Base-by-base conservation (phyloP, 2,329 filamentous ascomycete genomes). In the Talaromyces marneffei region DNA sequence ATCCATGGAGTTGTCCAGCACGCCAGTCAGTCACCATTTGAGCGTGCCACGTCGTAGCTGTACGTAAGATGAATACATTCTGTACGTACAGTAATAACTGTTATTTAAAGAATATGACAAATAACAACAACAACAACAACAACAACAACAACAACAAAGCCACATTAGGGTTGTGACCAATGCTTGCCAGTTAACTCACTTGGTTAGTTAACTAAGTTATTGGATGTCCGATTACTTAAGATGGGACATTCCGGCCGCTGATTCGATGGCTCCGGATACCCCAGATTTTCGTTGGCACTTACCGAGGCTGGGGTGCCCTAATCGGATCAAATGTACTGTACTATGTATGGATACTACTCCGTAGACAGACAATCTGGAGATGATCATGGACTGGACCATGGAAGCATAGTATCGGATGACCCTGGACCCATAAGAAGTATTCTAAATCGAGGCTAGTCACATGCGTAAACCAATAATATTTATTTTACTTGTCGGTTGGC, bases 251-350 rank as follows among this genome's bases (percentile, higher is more conserved):
- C 20, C 40, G 3, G n/a, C 31, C 52, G 35, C 52, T 55, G 33
- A 55, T 55, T 55, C 52, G 33, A 55, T 37, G 35, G 52, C n/a
- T n/a, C n/a, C n/a, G n/a, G 25, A 35, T 55, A 55, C 52, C 52
- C 52, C 52, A 29, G 52, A 55, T 55, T 55, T 29, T 33, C 33
- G 33, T 55, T 39, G 33, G 52, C n/a, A 35, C 48, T 52, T n/a
- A 31, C 25, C 18, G 10, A 23, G 44, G 29, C 50, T 14, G 50
- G 50, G 50, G 33, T 35, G 16, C 16, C 25, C n/a, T 23, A 37
- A 55, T 12, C 18, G 10, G 39, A 50, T 31, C 16, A n/a, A n/a
- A n/a, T n/a, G n/a, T n/a, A n/a, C n/a, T n/a, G n/a, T n/a, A n/a
- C n/a, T n/a, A n/a, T n/a, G n/a, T n/a, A n/a, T n/a, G n/a, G n/a